A percentile compares a stretch with the other conserved stretches of the same genome.
Evolutionary conservation across 345 rosid species (phyloP).

Genomic region (Pugionium dolabratum): DNA sequence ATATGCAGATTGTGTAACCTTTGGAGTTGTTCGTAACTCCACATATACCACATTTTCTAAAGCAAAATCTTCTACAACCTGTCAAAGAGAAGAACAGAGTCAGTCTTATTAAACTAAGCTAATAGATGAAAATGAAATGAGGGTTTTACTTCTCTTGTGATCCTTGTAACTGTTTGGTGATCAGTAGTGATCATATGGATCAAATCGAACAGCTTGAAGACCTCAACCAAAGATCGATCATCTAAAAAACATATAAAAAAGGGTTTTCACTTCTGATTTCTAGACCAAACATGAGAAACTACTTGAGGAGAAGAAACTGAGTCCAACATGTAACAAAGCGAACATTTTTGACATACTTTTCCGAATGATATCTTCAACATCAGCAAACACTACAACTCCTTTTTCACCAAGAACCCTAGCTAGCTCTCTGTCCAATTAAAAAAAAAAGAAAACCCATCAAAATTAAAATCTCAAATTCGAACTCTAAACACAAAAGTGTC

Average conservation of each 20-base stretch:
- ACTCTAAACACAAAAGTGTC: not conserved
- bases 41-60: slow-evolving; percentile 82
- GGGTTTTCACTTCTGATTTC: not conserved
- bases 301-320: not conserved
- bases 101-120: not conserved
- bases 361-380: slow-evolving; percentile 77
- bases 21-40: slow-evolving; percentile 95
- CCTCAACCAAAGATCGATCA: slow-evolving; percentile 74
- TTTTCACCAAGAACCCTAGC: slow-evolving; percentile 76
- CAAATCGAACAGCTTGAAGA: slow-evolving; percentile 85
- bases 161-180: slow-evolving; percentile 75
- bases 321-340: not conserved
- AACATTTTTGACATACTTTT: slow-evolving; percentile 49
- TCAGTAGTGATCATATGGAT: slow-evolving; percentile 84
- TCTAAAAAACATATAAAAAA: slow-evolving; percentile 38
- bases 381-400: slow-evolving; percentile 62
- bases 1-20: slow-evolving; percentile 47
- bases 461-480: not conserved
- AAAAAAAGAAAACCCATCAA: slow-evolving; percentile 1
- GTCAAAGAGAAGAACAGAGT: not conserved
- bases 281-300: slow-evolving; percentile 2
- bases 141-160: slow-evolving; percentile 71
- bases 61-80: slow-evolving; percentile 97
- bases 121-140: not conserved
- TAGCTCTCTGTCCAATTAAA: slow-evolving; percentile 62